These are phyloP conservation scores for Acanthamoeba sp. DNA, from an alignment of 208 protist species.

Conservation along the genomic window DNA sequence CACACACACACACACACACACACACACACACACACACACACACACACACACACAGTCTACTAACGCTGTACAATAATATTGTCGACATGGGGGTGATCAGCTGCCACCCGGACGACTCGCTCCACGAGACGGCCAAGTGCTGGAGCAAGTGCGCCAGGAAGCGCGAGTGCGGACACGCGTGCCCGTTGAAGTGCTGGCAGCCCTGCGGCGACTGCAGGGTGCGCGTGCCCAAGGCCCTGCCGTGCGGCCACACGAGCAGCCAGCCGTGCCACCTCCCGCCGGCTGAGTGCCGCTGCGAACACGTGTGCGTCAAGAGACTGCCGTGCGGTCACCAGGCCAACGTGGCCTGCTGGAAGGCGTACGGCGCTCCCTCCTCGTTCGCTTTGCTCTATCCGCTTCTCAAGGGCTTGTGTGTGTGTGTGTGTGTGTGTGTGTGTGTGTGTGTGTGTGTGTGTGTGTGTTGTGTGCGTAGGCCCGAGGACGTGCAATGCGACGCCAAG, in stretches of 20 bases:
- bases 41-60: no score
- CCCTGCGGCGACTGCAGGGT: constrained; percentile 34
- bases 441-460: background rate
- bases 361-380: background rate
- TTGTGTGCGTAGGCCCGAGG: background rate
- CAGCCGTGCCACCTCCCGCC: background rate
- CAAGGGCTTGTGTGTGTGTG: background rate
- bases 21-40: no score
- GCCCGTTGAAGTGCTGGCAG: constrained; percentile 57
- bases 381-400: no score
- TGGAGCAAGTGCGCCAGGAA: constrained; percentile 32
- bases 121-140: constrained; percentile 74
- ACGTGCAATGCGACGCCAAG: constrained; percentile 60
- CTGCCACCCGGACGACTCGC: constrained; percentile 72
- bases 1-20: no score
- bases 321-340: constrained; percentile 68
- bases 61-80: no score
- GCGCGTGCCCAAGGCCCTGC: background rate
- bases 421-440: background rate
- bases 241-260: constrained; percentile 38
- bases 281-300: background rate
- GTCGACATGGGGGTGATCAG: background rate
- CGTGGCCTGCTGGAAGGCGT: background rate
- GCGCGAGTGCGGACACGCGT: constrained; percentile 74
- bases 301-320: background rate